Base-by-base conservation (phyloP, 2,329 filamentous ascomycete genomes). In the Aspergillus brunneoviolaceus region DNA sequence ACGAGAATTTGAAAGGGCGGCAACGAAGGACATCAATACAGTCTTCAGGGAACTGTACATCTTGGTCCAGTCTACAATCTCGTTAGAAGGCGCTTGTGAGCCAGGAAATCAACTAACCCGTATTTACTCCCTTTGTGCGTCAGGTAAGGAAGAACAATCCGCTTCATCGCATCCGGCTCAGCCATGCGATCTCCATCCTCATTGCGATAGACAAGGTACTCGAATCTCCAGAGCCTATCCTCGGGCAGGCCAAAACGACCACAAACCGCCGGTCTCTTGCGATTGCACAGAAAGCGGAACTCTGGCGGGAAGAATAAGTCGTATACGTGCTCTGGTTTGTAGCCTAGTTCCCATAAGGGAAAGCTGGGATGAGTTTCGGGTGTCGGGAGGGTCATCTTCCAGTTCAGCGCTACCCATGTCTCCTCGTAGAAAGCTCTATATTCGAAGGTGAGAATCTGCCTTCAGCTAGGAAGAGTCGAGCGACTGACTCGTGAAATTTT, bases 361-460 rank as follows among this genome's bases (percentile, higher is more conserved):
- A 83, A 82, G 0, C 75, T 64, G 0, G 81, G 81, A 63, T 84
- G 82, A 0, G 78, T 76, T 29, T 80, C 63, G 5, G 71, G 74
- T 0, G 78, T 83, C 0, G 81, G 81, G 0, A 77, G 62, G 1
- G 68, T 69, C 25, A 84, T 72, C 25, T 78, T 67, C 62, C 78
- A 74, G 58, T 84, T 84, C 4, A 78, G 66, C 1, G 82, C 81
- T 3, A 84, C 76, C 81, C 82, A 84, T 0, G 69, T 72, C 47
- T 73, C 70, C 31, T 72, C 64, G 11, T 70, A 70, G 12, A 56
- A 58, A 3, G 57, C 53, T 27, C 66, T 69, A 29, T 19, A 19
- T 11, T 47, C 5, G 7, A 29, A 12, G 19, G 49, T 59, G 23
- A 62, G 63, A 12, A 62, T 51, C 16, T 67, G 27, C 11, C 62